Base-by-base conservation (phyloP, 1,284 basidiomycete species). In the Ganoderma resinaceum region DNA sequence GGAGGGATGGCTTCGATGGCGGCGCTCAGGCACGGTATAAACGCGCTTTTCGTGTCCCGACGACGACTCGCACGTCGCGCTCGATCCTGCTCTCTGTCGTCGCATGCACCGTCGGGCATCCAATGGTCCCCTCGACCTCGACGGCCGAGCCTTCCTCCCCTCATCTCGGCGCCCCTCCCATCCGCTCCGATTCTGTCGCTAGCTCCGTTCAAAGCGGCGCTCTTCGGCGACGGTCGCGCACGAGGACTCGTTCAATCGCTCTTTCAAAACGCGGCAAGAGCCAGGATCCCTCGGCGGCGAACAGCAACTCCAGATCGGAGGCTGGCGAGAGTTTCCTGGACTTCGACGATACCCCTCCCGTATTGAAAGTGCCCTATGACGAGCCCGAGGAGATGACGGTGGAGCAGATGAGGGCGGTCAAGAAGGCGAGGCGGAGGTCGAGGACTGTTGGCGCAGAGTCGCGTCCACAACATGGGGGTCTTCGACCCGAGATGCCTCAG, bases 121-220 rank as follows among this genome's bases (percentile, higher is more conserved):
- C 66, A 70, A 79, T 78, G 77, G 75, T 73, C 75, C 71, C 69
- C 72, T 72, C 77, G 75, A 72, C 58, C 58, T 38, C 58, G 35
- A 38, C 58, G 58, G 58, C 58, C 37, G 67, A 69, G 31, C 65
- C 60, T 66, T 72, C 71, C 66, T 62, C 61, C 60, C 61, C 46
- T 53, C 66, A 69, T 53, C 70, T 74, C n/a, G 46, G 46, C 9
- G 46, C 46, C 46, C 46, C 46, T 66, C 65, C 77, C 70, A 66
- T 79, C 55, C 84, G 84, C 74, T 81, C 84, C 55, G 83, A 82
- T 66, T 85, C 83, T 12, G 69, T 77, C 62, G 79, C 80, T 29
- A 84, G 83, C 72, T 83, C 80, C n/a, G 76, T 78, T 69, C 82
- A 80, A 72, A 69, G 70, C 67, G 49, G 53, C n/a, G 65, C 31